Conservation (phyloP, 2,329 filamentous ascomycete genomes). For the Pyrenophora tritici-repentis region DNA sequence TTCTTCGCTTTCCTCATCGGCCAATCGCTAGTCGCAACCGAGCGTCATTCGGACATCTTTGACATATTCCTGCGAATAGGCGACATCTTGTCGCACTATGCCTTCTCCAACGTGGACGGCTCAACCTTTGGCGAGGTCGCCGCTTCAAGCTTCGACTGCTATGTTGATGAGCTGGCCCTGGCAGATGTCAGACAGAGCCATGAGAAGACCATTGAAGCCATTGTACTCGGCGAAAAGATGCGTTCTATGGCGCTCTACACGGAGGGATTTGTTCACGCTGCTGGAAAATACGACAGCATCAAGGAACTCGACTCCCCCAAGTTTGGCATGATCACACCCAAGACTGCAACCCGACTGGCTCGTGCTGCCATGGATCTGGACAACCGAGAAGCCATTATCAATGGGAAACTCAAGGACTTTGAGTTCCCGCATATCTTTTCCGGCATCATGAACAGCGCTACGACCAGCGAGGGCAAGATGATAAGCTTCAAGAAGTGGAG, state of each 20-base stretch:
- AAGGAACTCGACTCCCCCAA: slow-evolving; percentile 71
- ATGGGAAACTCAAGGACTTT: slow-evolving; percentile 78
- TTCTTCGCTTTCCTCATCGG: slow-evolving; percentile 68
- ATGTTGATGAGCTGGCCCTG: slow-evolving; percentile 75
- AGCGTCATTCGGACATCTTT: slow-evolving; percentile 60
- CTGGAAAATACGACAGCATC: slow-evolving; percentile 78
- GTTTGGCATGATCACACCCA: slow-evolving; percentile 69
- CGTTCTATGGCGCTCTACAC: slow-evolving; percentile 81
- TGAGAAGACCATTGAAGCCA: slow-evolving; percentile 86
- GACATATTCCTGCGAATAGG: slow-evolving; percentile 66
- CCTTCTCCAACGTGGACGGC: slow-evolving; percentile 65
- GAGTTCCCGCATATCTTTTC: slow-evolving; percentile 90
- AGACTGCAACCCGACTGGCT: slow-evolving; percentile 79
- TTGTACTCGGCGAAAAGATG: slow-evolving; percentile 89
- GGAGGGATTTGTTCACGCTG: slow-evolving; percentile 88
- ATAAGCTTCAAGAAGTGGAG: slow-evolving; percentile 87
- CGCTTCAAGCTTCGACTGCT: slow-evolving; percentile 70
- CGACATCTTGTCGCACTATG: slow-evolving; percentile 60
- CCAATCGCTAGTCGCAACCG: slow-evolving; percentile 64
- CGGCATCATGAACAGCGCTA: slow-evolving; percentile 83
- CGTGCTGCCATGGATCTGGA: slow-evolving; percentile 80
- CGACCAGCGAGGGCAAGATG: slow-evolving; percentile 72
- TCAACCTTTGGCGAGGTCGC: slow-evolving; percentile 68
- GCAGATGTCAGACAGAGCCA: slow-evolving; percentile 80
- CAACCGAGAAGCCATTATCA: slow-evolving; percentile 71